These are phyloP conservation scores for Gossypium sturtianum DNA, from an alignment of 345 rosid genomes.

Conservation along the genomic window DNA sequence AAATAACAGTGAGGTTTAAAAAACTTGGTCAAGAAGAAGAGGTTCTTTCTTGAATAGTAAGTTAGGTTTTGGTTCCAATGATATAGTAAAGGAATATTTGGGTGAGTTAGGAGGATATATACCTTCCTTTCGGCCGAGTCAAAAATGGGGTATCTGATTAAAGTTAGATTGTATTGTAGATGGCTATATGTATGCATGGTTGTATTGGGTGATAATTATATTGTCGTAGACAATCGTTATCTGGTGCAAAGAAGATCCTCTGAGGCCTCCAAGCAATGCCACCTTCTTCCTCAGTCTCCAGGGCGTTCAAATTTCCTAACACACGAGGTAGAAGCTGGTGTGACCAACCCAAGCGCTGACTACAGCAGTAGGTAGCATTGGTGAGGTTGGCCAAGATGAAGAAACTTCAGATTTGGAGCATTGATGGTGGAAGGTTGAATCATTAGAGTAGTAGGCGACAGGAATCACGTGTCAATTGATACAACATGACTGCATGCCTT, in stretches of 20 bases:
- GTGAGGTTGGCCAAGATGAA: neutral
- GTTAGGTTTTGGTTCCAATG: neutral
- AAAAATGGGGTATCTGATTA: neutral
- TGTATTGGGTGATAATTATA: neutral
- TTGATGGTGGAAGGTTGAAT: neutral
- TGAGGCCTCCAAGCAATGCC: slow-evolving; percentile 37
- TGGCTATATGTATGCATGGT: neutral
- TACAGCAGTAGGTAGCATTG: neutral
- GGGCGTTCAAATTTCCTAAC: slow-evolving; percentile 9
- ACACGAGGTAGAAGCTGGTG: slow-evolving; percentile 1
- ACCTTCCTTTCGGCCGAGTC: neutral
- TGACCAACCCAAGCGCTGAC: neutral
- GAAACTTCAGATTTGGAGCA: neutral
- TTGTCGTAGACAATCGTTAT: too few species aligned
- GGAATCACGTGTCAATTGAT: slow-evolving; percentile 22
- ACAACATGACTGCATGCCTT: neutral
- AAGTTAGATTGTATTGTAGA: neutral
- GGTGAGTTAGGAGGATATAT: neutral
- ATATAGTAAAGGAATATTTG: neutral
- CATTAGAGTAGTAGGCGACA: slow-evolving; percentile 3
- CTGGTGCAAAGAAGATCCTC: too few species aligned
- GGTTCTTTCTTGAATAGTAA: neutral
- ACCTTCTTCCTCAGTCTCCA: slow-evolving; percentile 5
- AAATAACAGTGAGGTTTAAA: neutral
- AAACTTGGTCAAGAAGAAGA: neutral